Base-by-base conservation (phyloP, 176 grass and related monocot genomes). In the Pharus latifolius region DNA sequence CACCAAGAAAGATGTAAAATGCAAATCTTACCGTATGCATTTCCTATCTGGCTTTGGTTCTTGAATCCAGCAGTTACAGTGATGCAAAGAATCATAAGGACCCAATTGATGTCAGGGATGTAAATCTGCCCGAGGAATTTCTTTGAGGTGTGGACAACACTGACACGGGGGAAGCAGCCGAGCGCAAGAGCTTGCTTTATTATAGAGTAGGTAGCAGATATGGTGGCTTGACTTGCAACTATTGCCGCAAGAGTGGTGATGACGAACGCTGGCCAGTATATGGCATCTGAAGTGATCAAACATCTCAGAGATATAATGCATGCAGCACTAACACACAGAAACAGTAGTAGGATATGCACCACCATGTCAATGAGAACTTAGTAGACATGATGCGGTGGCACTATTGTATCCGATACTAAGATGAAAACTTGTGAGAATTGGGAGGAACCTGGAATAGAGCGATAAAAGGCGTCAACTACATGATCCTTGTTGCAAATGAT, bases 171-270 rank as follows among this genome's bases (percentile, higher is more conserved):
- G 65, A 96, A 96, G 72, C 92, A 96, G 14, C 92, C 88, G 18
- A 96, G 67, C 20, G 88, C 38, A 41, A 86, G 76, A 43, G 88
- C 84, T 79, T 96, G 92, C 59, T 91, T 91, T 67, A 96, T 79
- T 63, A 96, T 85, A 3, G 88, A 91, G 75, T 78, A 96, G 27
- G 92, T 92, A 63, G 87, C 92, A 6, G 92, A 96, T 68, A 96
- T 96, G 13, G 84, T 96, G 28, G 88, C 92, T 83, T 96, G 92
- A 71, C 92, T 96, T 31, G 88, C 92, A 76, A 96, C 87, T 75
- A 92, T 57, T 29, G 92, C 81, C 47, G 92, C 88, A 65, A 82
- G 76, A 52, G 87, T 91, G 51, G 92, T 85, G 17, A 92, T 60
- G 30, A 96, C 27, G 76, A 96, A 87, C 6, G 67, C 79, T 29